phyloP scores from a whole-genome alignment of 2,329 filamentous ascomycete species.

The Colletotrichum orchidophilum region DNA sequence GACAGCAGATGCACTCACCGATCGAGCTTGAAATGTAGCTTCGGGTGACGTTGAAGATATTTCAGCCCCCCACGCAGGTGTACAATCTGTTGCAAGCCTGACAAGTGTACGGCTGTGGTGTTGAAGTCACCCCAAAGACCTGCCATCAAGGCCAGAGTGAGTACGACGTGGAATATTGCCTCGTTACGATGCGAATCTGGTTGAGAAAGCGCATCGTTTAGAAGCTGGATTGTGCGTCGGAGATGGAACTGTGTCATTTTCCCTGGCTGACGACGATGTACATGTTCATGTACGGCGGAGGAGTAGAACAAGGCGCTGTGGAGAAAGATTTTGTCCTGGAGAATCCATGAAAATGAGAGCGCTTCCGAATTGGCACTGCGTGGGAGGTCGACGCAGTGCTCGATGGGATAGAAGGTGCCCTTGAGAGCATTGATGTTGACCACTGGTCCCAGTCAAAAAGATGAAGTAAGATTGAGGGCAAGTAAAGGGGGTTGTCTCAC shows the following conservation, averaged over 20 bases:
- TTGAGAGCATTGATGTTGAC: background rate
- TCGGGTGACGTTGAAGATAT: background rate
- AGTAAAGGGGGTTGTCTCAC: background rate
- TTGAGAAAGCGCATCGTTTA: background rate
- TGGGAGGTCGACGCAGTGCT: constrained; percentile 5
- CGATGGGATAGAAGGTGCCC: constrained; percentile 1
- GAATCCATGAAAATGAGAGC: constrained; percentile 3
- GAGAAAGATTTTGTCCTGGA: constrained; percentile 6
- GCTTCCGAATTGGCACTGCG: constrained; percentile 5
- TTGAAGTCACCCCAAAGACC: constrained; percentile 1
- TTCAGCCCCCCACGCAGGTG: background rate
- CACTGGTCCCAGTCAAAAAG: background rate
- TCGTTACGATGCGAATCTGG: background rate
- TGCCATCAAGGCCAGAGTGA: constrained; percentile 11
- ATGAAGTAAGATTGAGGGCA: background rate
- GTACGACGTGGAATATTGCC: background rate
- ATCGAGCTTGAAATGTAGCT: background rate
- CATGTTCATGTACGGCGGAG: background rate
- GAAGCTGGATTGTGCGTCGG: background rate
- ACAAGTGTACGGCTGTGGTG: constrained; percentile 5
- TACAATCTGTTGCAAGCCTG: constrained; percentile 2
- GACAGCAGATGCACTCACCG: background rate
- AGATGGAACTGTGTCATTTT: background rate
- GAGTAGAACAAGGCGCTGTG: constrained; percentile 4
- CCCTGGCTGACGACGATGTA: background rate